A percentile compares a stretch with the other conserved stretches of the same genome.
phyloP scores from a whole-genome alignment of 2,329 filamentous ascomycete genomes.

The Hysterium pulicare region DNA sequence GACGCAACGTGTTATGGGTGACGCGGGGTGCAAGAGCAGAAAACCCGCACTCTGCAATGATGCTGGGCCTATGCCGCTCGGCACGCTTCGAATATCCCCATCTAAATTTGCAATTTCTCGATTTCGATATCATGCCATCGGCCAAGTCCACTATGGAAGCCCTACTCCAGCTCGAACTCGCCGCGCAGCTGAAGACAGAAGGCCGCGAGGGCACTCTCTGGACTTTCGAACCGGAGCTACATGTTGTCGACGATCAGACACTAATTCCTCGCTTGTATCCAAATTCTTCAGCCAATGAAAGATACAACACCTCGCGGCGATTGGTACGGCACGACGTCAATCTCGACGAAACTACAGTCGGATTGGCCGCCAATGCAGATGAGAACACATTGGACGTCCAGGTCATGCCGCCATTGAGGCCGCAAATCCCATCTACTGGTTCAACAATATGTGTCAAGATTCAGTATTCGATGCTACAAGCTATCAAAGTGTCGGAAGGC shows the following conservation, averaged over 20 bases:
- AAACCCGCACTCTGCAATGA: constrained; percentile 20
- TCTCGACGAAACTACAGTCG: constrained; percentile 3
- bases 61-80: constrained; percentile 6
- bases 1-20: constrained; percentile 21
- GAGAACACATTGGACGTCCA: too few relatives aligned
- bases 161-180: constrained; percentile 5
- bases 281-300: too few relatives aligned
- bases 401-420: constrained; percentile 5
- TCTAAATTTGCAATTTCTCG: neutral
- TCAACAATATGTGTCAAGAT: constrained; percentile 5
- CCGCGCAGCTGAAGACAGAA: constrained; percentile 1
- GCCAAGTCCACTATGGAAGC: constrained; percentile 4
- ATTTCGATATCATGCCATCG: constrained; percentile 5
- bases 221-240: too few relatives aligned
- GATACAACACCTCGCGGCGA: too few relatives aligned
- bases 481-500: constrained; percentile 6
- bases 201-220: neutral
- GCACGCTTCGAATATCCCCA: neutral
- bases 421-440: neutral
- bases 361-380: constrained; percentile 2
- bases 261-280: too few relatives aligned
- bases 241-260: too few relatives aligned
- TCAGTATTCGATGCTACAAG: constrained; percentile 7
- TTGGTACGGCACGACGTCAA: constrained; percentile 6
- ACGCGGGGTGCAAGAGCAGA: constrained; percentile 12